Base-by-base conservation (phyloP, 2,329 filamentous ascomycete genomes). In the Fusarium nygamai region DNA sequence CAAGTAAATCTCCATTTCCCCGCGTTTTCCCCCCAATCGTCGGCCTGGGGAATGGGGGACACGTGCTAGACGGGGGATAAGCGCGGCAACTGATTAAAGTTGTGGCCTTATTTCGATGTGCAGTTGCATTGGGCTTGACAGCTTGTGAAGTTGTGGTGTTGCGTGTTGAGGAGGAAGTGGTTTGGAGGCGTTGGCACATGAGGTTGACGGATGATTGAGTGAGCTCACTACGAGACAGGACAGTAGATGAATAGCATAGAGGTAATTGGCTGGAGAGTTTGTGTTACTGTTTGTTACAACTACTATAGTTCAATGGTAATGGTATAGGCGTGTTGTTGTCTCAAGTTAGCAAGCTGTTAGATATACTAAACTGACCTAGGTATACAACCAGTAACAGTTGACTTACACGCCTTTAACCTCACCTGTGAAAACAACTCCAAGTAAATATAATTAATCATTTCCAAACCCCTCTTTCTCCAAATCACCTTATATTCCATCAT, bases 1-100 rank as follows among this genome's bases (percentile, higher is more conserved):
- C 6, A 1, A 34, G 3, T 34, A 51, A 27, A 63, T 68, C 69
- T 65, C 76, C 76, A 74, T 78, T 78, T 78, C 76, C 76, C 76
- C 76, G 76, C 76, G 76, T 78, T 78, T 76, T 57, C 34, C 24
- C 56, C 44, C 46, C 39, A 57, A 48, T 43, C n/a, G 46, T 51
- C 36, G 38, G 50, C 43, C 48, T 44, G 54, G 64, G 65, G 38
- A 53, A 41, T 3, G 61, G 34, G 24, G 44, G 33, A 48, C 67
- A 74, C 62, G 46, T 64, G 50, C 39, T 51, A 20, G 22, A 51
- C 48, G 47, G 60, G n/a, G 69, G 48, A 69, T 58, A 64, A 29
- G 57, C 47, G 65, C 65, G 60, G 69, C 12, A 73, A 70, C 57
- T 48, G 64, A 61, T 33, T 29, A n/a, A 29, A 56, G 51, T 56